Evolutionary conservation across 441 rosid genomes (phyloP).

Genomic region (Gossypium aridum): DNA sequence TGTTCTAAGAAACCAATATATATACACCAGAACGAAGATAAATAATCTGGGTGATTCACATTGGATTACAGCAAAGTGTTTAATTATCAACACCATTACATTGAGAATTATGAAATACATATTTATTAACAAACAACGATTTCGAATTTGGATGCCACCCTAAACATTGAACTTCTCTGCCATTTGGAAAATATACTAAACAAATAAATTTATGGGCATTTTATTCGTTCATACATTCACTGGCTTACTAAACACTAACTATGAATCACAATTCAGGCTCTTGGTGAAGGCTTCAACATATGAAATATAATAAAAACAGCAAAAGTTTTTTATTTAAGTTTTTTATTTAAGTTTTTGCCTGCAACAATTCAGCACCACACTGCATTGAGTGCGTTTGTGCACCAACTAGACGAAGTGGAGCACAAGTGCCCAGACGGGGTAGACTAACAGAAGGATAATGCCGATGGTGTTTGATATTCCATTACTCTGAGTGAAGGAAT

Average conservation of each 20-base stretch:
- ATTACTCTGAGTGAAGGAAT: slow-evolving; percentile 63
- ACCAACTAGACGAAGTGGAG: slow-evolving; percentile 21
- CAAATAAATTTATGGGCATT: neutral
- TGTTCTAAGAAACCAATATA: too few relatives aligned
- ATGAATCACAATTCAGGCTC: neutral
- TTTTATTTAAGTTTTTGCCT: neutral
- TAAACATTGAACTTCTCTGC: too few relatives aligned
- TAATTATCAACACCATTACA: too few relatives aligned
- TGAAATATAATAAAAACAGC: neutral
- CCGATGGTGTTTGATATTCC: slow-evolving; percentile 83
- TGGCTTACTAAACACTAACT: neutral
- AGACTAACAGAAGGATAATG: slow-evolving; percentile 62
- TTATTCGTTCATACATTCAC: neutral
- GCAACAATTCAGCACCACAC: neutral
- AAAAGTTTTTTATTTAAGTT: too few relatives aligned
- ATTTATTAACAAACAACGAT: too few relatives aligned
- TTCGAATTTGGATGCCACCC: too few relatives aligned
- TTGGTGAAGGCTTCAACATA: neutral
- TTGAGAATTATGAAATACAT: too few relatives aligned
- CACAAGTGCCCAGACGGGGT: slow-evolving; percentile 75
- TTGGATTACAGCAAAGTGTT: too few relatives aligned
- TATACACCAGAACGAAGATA: too few relatives aligned
- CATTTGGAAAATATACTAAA: too few relatives aligned
- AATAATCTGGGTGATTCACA: too few relatives aligned
- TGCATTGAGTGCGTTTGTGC: neutral